Evolutionary conservation across 2,329 filamentous ascomycete species (phyloP).

Genomic region (Epichloe hybrida): DNA sequence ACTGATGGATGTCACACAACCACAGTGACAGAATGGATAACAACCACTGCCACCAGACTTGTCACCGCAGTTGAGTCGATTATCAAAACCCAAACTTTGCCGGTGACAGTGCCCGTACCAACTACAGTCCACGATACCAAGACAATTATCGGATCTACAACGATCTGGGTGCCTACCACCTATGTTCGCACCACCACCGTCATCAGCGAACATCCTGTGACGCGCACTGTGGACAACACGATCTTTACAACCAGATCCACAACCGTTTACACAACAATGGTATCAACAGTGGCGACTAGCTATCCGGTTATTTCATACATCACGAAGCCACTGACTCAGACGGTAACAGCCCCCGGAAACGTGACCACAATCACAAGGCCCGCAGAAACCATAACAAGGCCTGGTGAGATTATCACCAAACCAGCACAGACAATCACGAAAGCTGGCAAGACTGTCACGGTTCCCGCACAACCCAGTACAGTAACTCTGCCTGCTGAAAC

Average conservation of each 20-base stretch:
- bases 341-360: slow-evolving; percentile 4
- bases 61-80: slow-evolving; percentile 7
- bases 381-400: slow-evolving; percentile 2
- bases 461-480: slow-evolving; percentile 13
- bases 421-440: slow-evolving; percentile 4
- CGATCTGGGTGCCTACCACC: slow-evolving; percentile 9
- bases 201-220: slow-evolving; percentile 7
- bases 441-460: slow-evolving; percentile 11
- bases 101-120: slow-evolving; percentile 3
- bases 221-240: slow-evolving; percentile 8
- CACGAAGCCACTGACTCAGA: slow-evolving; percentile 4
- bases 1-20: slow-evolving; percentile 7
- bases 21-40: slow-evolving; percentile 11
- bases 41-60: slow-evolving; percentile 8
- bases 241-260: slow-evolving; percentile 5
- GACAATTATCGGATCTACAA: slow-evolving; percentile 6
- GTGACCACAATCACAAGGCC: slow-evolving; percentile 5
- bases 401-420: slow-evolving; percentile 5
- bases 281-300: slow-evolving; percentile 7
- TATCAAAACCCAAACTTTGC: slow-evolving; percentile 7
- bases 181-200: slow-evolving; percentile 5
- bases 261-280: slow-evolving; percentile 6
- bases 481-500: slow-evolving; percentile 15
- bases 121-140: slow-evolving; percentile 5
- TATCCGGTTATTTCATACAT: slow-evolving; percentile 8